phyloP scores from a whole-genome alignment of 2,329 filamentous ascomycete genomes.

The Colletotrichum sidae region DNA sequence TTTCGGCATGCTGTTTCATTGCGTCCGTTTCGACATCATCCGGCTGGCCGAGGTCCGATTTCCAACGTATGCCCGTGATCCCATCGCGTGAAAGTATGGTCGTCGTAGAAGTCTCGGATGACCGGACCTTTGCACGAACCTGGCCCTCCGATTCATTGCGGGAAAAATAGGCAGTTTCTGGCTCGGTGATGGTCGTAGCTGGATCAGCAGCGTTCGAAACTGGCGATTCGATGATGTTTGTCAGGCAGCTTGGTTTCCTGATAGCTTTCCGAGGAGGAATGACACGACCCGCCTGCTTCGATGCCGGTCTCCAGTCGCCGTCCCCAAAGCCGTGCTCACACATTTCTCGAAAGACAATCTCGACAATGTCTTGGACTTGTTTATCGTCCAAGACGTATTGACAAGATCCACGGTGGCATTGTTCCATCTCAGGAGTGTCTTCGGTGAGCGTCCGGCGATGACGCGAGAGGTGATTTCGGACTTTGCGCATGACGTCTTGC shows the following conservation, averaged over 20 bases:
- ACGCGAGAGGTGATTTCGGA: conserved; percentile 1
- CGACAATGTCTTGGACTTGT: conserved; percentile 23
- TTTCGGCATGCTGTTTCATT: too few species aligned
- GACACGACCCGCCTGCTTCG: not conserved
- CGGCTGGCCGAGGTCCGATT: too few species aligned
- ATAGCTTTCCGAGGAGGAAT: not conserved
- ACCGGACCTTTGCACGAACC: conserved; percentile 39
- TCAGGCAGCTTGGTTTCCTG: conserved; percentile 24
- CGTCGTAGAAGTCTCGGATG: conserved; percentile 35
- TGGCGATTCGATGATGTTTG: conserved; percentile 42
- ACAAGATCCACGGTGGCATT: not conserved
- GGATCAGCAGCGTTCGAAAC: conserved; percentile 43
- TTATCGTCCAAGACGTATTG: conserved; percentile 24
- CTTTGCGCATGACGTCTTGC: conserved; percentile 22
- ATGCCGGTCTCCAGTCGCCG: not conserved
- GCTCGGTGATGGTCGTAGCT: conserved; percentile 49
- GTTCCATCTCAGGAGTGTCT: not conserved
- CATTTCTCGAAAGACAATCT: conserved; percentile 23
- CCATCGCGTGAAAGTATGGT: conserved; percentile 46
- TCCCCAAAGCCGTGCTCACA: not conserved
- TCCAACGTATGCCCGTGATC: conserved; percentile 47
- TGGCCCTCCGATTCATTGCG: conserved; percentile 40
- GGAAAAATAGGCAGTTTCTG: conserved; percentile 46
- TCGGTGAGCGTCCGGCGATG: not conserved
- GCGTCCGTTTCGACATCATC: too few species aligned